phyloP scores from a whole-genome alignment of 2,329 filamentous ascomycete species.

The Phaeosphaeria sp. region DNA sequence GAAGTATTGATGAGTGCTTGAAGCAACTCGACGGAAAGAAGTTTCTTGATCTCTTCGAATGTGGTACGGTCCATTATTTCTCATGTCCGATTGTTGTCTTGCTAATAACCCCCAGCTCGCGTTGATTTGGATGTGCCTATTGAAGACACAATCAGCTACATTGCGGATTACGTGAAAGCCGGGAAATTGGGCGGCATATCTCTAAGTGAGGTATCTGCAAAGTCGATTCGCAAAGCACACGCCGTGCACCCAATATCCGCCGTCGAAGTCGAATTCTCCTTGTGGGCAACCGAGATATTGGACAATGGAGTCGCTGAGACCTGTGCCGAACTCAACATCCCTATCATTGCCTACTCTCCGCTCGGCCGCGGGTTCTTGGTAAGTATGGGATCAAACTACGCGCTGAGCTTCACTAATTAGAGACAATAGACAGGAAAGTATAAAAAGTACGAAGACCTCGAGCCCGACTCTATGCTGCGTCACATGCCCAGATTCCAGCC shows the following conservation, averaged over 20 bases:
- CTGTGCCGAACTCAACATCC: constrained; percentile 70
- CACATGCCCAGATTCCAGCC: constrained; percentile 67
- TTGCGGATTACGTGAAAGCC: constrained; percentile 48
- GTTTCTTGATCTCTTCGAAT: constrained; percentile 58
- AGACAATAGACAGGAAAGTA: constrained; percentile 49
- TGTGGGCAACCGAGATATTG: constrained; percentile 64
- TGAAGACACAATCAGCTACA: constrained; percentile 53
- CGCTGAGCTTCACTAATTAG: constrained; percentile 18
- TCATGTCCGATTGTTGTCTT: neutral
- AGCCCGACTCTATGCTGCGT: constrained; percentile 61
- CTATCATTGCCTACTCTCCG: constrained; percentile 73
- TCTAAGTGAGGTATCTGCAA: constrained; percentile 54
- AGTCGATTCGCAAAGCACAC: constrained; percentile 56
- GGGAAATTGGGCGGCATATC: constrained; percentile 56
- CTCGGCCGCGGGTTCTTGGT: constrained; percentile 66
- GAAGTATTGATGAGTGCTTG: constrained; percentile 56
- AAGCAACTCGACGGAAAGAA: constrained; percentile 55
- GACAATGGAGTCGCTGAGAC: constrained; percentile 64
- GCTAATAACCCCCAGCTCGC: constrained; percentile 34
- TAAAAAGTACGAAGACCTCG: constrained; percentile 62
- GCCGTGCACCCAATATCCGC: constrained; percentile 63
- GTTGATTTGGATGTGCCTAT: constrained; percentile 54
- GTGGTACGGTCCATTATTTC: constrained; percentile 2
- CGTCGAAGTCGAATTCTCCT: constrained; percentile 67
- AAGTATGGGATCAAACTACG: constrained; percentile 16